Evolutionary conservation across 768 basidiomycete species (phyloP).

Genomic region (Tephrocybe sp.): DNA sequence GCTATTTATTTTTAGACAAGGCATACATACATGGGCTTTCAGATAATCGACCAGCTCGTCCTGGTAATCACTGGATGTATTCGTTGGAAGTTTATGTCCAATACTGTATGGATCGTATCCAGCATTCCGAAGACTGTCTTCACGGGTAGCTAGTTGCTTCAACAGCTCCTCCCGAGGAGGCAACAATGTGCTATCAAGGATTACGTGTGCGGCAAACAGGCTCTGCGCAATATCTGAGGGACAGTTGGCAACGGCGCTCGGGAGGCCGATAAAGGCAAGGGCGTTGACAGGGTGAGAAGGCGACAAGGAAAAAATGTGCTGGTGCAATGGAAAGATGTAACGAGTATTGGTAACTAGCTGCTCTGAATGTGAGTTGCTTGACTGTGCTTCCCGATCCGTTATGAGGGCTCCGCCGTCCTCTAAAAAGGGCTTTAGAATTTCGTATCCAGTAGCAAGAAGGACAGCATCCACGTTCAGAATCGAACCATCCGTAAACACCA

Average conservation of each 20-base stretch:
- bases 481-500: constrained; percentile 49
- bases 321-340: constrained; percentile 54
- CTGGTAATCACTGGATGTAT: constrained; percentile 37
- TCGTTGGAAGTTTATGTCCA: constrained; percentile 43
- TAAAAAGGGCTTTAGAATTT: constrained; percentile 48
- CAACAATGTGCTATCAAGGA: constrained; percentile 40
- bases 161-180: constrained; percentile 37
- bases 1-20: not conserved
- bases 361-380: constrained; percentile 19
- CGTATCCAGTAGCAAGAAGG: constrained; percentile 55
- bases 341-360: constrained; percentile 44
- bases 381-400: constrained; percentile 24
- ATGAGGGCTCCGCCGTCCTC: constrained; percentile 27
- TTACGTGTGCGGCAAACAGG: constrained; percentile 41
- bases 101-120: constrained; percentile 48
- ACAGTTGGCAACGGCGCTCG: constrained; percentile 43
- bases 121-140: constrained; percentile 33
- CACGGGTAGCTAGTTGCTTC: constrained; percentile 35
- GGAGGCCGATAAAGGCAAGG: constrained; percentile 54
- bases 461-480: constrained; percentile 41
- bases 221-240: constrained; percentile 50
- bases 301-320: constrained; percentile 52
- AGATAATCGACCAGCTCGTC: constrained; percentile 34
- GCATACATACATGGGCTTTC: constrained; percentile 24
- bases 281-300: constrained; percentile 44